Evolutionary conservation across 2,329 filamentous ascomycete genomes (phyloP), one percentile per base, ranked within the genome.

Genomic region (Parafenestella ontariensis): DNA sequence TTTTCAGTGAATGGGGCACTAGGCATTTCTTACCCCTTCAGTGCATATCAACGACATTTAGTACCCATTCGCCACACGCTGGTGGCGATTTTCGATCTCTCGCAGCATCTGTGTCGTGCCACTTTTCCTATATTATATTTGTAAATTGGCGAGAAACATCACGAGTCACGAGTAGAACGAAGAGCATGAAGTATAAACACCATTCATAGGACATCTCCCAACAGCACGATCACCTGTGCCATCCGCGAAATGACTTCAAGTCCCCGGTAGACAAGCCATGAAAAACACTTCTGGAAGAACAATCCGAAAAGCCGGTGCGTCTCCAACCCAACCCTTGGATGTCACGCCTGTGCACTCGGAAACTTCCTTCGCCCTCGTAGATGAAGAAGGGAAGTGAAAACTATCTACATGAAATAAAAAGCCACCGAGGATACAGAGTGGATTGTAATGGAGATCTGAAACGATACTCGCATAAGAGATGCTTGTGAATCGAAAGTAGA

Each of bases 371-470:
- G 39, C 36, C 48, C 17, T 23, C 34, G 47, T 54, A 52, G 39
- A 59, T 40, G 51, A 49, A 44, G n/a, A n/a, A 37, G 33, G 53
- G 33, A 50, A 54, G 42, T 42, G 34, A 60, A n/a, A 51, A 21
- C 50, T 52, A 62, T 60, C 48, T 59, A 65, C 59, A 64, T 37
- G 40, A 24, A 21, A 50, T n/a, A 34, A 8, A 34, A 13, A n/a
- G 40, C 42, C 43, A 47, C 31, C 33, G 34, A 8, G 33, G 36
- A 41, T 48, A 40, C 34, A 41, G 43, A 20, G 17, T 42, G 31
- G n/a, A 42, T 42, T 11, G 8, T 52, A 43, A 26, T 48, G 26
- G 53, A 54, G 17, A 43, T 49, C 37, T 43, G 39, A 23, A 39
- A 42, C 28, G 29, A 50, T 54, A 21, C 45, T 43, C 29, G 49